Percentiles rank a stretch among this genome's conserved stretches.
These are phyloP conservation scores for Lophiostoma macrostomum DNA, from an alignment of 495 filamentous ascomycete genomes.

Conservation along the genomic window DNA sequence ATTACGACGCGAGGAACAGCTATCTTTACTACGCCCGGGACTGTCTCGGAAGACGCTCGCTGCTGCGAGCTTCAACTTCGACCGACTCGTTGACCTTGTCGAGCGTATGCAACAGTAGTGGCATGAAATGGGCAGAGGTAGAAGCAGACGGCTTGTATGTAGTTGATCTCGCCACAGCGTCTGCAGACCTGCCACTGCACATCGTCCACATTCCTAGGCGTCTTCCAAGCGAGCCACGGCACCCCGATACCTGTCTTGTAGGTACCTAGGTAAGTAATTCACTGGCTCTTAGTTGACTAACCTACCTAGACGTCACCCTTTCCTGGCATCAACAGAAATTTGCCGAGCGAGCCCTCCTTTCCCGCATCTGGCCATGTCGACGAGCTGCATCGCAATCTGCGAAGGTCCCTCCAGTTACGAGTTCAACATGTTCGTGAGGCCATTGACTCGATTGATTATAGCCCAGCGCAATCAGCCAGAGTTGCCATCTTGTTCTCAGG, in stretches of 20 bases:
- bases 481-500: constrained; percentile 90
- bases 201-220: constrained; percentile 12
- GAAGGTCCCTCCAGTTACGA: constrained; percentile 23
- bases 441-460: neutral
- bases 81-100: constrained; percentile 60
- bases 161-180: constrained; percentile 50
- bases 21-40: constrained; percentile 79
- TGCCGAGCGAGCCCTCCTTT: constrained; percentile 35
- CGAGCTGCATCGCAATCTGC: constrained; percentile 16
- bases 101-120: constrained; percentile 65
- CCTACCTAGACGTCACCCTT: constrained; percentile 35
- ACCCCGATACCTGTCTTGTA: neutral
- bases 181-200: neutral
- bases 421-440: constrained; percentile 25
- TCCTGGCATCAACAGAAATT: constrained; percentile 58
- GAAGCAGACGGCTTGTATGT: constrained; percentile 75
- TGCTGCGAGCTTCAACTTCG: constrained; percentile 55
- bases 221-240: neutral
- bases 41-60: constrained; percentile 78
- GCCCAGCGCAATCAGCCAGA: constrained; percentile 31
- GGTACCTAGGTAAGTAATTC: constrained; percentile 22
- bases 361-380: neutral
- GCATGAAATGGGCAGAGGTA: constrained; percentile 68
- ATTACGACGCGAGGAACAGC: constrained; percentile 61
- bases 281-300: constrained; percentile 5